Base-by-base conservation (phyloP, 352 stramenopile species). In the Phytophthora megakarya region DNA sequence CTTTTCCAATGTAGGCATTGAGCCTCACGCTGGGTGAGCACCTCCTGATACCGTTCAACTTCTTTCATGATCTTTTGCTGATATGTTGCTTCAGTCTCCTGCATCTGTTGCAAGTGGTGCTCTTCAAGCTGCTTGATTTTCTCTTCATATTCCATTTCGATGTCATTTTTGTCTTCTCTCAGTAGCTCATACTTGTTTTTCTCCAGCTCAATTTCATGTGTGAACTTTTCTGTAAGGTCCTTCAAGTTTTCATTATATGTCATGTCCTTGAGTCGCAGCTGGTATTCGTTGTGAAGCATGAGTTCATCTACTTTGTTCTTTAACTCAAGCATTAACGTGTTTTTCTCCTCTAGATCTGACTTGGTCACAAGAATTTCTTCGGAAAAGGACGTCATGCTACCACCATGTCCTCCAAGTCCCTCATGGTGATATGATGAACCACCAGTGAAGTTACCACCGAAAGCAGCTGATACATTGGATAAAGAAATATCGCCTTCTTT, bases 171-270 rank as follows among this genome's bases (percentile, higher is more conserved):
- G 70, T 97, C 90, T 48, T 97, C 90, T 51, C 86, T 73, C 22
- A 97, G 61, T 23, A 97, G 65, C 37, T 97, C 85, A 58, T 93
- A 97, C 53, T 93, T 94, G 72, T 93, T 95, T 61, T 97, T 96
- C 65, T 97, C 91, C 42, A 93, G 73, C 57, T 97, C 92, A 35
- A 98, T 89, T 73, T 98, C 90, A 61, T 97, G 90, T 3, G 86
- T 95, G 65, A 97, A 98, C 64, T 96, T 95, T 48, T 98, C 90
- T 4, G 84, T 97, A 33, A 96, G 65, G 57, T 98, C 95, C 65
- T 98, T 98, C 25, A 98, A 79, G 50, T 97, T 96, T 58, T 98
- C 94, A 47, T 88, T 90, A 75, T 97, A 97, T 53, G 93, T 97
- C 92, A 98, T 98, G 61, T 98, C 93, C 56, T 98, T 97, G 15